Evolutionary conservation across 768 basidiomycete species (phyloP).

Genomic region (Cubamyces sp.): DNA sequence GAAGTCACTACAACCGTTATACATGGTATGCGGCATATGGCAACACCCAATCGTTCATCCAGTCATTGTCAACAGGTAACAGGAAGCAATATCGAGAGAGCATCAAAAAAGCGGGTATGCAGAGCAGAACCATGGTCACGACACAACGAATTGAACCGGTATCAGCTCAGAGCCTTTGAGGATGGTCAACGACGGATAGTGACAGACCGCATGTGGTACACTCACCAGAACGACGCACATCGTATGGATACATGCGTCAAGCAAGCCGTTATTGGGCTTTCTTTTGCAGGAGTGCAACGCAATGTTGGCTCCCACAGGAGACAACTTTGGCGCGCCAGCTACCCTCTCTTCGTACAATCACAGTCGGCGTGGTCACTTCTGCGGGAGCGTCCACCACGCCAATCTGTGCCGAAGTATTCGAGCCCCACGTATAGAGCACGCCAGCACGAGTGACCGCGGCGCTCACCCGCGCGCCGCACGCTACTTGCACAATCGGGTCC

Average conservation of each 20-base stretch:
- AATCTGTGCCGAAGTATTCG: constrained; percentile 71
- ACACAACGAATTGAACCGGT: too few relatives aligned
- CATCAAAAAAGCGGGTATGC: too few relatives aligned
- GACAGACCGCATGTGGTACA: too few relatives aligned
- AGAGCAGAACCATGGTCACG: too few relatives aligned
- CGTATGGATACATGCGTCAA: background rate
- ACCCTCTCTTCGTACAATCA: constrained; percentile 68
- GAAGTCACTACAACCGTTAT: too few relatives aligned
- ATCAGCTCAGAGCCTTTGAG: too few relatives aligned
- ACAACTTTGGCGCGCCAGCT: constrained; percentile 64
- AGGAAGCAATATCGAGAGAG: too few relatives aligned
- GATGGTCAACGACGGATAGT: too few relatives aligned
- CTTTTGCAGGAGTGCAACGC: constrained; percentile 65
- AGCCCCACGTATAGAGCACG: constrained; percentile 74
- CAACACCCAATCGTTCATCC: too few relatives aligned
- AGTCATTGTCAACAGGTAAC: too few relatives aligned
- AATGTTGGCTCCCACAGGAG: constrained; percentile 78
- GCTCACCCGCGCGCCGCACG: constrained; percentile 67
- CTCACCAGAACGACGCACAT: too few relatives aligned
- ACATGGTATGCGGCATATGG: too few relatives aligned
- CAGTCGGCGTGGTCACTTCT: constrained; percentile 62
- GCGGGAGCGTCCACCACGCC: constrained; percentile 54
- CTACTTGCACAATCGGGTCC: constrained; percentile 65
- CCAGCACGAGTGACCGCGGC: constrained; percentile 66
- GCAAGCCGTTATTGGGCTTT: background rate